Evolutionary conservation across 2,329 filamentous ascomycete genomes (phyloP).

Genomic region (Penicillium sp.): DNA sequence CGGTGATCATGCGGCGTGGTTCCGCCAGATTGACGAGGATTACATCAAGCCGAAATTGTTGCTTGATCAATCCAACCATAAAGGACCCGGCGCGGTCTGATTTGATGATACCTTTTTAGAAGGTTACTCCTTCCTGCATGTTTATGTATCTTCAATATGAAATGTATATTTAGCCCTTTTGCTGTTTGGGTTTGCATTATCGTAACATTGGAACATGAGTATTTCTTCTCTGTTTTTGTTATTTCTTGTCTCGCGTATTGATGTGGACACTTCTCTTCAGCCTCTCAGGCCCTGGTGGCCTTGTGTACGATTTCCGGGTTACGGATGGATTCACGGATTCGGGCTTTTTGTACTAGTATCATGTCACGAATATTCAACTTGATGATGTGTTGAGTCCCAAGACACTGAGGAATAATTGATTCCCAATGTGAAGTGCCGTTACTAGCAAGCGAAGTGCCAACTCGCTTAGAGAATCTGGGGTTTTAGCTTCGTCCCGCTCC

Average conservation of each 20-base stretch:
- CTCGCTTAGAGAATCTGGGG: background rate
- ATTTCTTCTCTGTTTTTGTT: background rate
- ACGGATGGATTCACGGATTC: background rate
- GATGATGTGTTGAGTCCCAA: background rate
- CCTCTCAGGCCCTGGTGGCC: background rate
- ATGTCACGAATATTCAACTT: background rate
- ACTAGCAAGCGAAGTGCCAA: background rate
- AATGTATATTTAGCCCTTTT: slow-evolving; percentile 25
- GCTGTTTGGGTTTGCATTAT: slow-evolving; percentile 2
- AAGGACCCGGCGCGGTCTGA: slow-evolving; percentile 42
- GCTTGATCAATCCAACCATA: slow-evolving; percentile 65
- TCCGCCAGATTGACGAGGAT: slow-evolving; percentile 90
- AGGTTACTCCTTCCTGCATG: slow-evolving; percentile 2
- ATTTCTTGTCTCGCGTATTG: background rate
- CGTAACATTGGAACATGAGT: background rate
- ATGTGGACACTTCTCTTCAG: background rate
- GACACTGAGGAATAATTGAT: too few species aligned
- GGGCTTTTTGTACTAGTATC: background rate
- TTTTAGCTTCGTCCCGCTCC: background rate
- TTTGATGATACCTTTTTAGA: slow-evolving; percentile 2
- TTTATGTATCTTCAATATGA: slow-evolving; percentile 14
- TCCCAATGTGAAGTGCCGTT: too few species aligned
- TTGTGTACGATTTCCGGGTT: background rate
- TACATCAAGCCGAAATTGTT: slow-evolving; percentile 91
- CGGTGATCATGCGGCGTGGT: slow-evolving; percentile 86